A percentile compares a stretch with the other conserved stretches of the same genome.
phyloP scores from a whole-genome alignment of 345 rosid genomes.

The Gossypium bickii region DNA sequence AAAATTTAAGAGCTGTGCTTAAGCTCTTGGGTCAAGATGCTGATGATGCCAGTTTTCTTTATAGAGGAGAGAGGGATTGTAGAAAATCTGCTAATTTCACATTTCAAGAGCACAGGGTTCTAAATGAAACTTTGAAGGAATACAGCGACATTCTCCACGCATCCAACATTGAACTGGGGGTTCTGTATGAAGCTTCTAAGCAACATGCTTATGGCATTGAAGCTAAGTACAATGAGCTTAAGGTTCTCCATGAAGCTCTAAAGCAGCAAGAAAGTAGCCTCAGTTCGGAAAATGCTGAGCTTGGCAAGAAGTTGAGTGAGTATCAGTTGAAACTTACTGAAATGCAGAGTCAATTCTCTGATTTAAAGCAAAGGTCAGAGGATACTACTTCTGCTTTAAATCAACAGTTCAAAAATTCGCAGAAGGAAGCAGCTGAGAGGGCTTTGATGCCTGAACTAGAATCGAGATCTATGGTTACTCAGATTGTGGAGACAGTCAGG shows the following conservation, averaged over 20 bases:
- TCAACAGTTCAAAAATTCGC: constrained; percentile 49
- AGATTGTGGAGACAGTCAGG: constrained; percentile 45
- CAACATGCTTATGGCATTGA: constrained; percentile 39
- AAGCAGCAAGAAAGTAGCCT: constrained; percentile 38
- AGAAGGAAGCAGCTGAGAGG: constrained; percentile 47
- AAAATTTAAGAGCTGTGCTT: constrained; percentile 48
- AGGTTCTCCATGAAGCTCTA: constrained; percentile 39
- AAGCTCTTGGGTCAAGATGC: constrained; percentile 54
- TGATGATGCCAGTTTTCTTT: constrained; percentile 33
- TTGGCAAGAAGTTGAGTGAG: constrained; percentile 36
- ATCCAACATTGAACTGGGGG: constrained; percentile 47
- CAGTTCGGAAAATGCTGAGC: constrained; percentile 48
- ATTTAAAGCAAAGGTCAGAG: constrained; percentile 42
- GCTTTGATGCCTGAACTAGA: constrained; percentile 48
- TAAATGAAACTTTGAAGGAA: constrained; percentile 45
- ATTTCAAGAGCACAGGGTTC: constrained; percentile 39
- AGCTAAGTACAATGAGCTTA: constrained; percentile 43
- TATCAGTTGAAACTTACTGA: constrained; percentile 35
- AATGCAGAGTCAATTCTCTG: constrained; percentile 57
- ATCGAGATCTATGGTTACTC: constrained; percentile 38
- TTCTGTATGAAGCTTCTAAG: constrained; percentile 60
- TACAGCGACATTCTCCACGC: constrained; percentile 47
- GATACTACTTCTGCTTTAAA: constrained; percentile 36
- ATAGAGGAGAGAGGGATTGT: constrained; percentile 40
- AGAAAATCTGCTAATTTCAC: constrained; percentile 30